phyloP scores from a whole-genome alignment of 2,329 filamentous ascomycete species.

The Apiospora saccharicola region DNA sequence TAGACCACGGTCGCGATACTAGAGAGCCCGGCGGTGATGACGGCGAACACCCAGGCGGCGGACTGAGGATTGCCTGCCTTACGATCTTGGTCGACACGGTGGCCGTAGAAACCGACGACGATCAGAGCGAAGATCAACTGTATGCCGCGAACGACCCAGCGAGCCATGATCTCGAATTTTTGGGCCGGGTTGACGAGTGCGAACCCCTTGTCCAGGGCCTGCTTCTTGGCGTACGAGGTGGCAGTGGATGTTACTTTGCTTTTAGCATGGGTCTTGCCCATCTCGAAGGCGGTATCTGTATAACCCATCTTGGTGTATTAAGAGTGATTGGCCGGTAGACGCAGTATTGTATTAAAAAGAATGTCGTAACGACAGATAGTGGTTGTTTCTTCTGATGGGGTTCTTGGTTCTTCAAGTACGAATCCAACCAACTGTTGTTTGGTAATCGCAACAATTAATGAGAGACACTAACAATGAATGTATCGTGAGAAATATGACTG shows the following conservation, averaged over 20 bases:
- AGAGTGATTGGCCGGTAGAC: neutral
- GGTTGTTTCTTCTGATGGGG: neutral
- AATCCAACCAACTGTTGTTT: neutral
- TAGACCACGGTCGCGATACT: slow-evolving; percentile 57
- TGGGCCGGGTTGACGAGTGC: neutral
- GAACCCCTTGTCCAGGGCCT: slow-evolving; percentile 10
- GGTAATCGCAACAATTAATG: neutral
- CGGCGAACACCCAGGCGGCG: slow-evolving; percentile 70
- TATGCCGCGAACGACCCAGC: slow-evolving; percentile 60
- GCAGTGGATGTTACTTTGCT: neutral
- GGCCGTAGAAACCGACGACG: slow-evolving; percentile 73
- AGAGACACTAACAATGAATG: slow-evolving; percentile 17
- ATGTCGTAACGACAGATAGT: neutral
- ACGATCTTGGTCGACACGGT: slow-evolving; percentile 60
- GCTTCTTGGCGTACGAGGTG: slow-evolving; percentile 2
- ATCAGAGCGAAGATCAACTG: slow-evolving; percentile 76
- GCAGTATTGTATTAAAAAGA: neutral
- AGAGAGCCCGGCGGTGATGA: slow-evolving; percentile 62
- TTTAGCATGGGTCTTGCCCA: slow-evolving; percentile 15
- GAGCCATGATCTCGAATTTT: slow-evolving; percentile 1
- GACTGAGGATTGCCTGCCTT: slow-evolving; percentile 49
- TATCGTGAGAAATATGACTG: slow-evolving; percentile 14
- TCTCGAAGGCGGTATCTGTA: slow-evolving; percentile 11
- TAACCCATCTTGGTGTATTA: neutral
- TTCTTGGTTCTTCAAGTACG: neutral